A percentile compares a stretch with the other conserved stretches of the same genome.
These are phyloP conservation scores for Bipolaris sorokiniana DNA, from an alignment of 2,329 filamentous ascomycete genomes.

Conservation along the genomic window DNA sequence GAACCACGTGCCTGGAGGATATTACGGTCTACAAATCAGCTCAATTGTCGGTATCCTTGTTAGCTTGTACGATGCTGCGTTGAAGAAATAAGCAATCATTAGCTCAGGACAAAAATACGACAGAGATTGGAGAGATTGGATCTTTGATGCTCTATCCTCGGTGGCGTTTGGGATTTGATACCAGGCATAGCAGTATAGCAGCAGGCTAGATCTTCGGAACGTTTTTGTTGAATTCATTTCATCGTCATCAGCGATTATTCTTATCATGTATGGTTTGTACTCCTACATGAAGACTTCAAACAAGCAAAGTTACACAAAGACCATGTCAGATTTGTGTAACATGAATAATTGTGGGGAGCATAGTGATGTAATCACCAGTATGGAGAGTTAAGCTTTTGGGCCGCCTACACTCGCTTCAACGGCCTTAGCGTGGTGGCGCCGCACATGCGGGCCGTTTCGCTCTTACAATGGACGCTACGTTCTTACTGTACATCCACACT, in stretches of 20 bases:
- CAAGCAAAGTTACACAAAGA: neutral
- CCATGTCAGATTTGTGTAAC: neutral
- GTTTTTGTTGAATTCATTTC: neutral
- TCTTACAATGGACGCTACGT: neutral
- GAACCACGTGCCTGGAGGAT: conserved; percentile 72
- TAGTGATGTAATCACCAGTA: neutral
- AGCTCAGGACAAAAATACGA: neutral
- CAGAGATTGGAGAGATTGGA: neutral
- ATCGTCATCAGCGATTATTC: neutral
- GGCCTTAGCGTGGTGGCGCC: neutral
- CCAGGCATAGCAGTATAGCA: neutral
- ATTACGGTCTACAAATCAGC: conserved; percentile 71
- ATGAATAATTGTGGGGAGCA: neutral
- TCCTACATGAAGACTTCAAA: neutral
- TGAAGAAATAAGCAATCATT: conserved; percentile 59
- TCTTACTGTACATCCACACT: conserved; percentile 3
- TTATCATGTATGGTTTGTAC: neutral
- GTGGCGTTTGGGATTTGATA: conserved; percentile 9
- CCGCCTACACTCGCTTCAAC: neutral
- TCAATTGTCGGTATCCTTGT: conserved; percentile 70
- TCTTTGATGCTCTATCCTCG: neutral
- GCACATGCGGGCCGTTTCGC: conserved; percentile 1
- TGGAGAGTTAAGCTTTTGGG: neutral
- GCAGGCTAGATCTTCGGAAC: neutral
- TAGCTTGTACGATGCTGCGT: conserved; percentile 77